Conservation (phyloP, 441 rosid genomes). For the Lepidium campestre region DNA sequence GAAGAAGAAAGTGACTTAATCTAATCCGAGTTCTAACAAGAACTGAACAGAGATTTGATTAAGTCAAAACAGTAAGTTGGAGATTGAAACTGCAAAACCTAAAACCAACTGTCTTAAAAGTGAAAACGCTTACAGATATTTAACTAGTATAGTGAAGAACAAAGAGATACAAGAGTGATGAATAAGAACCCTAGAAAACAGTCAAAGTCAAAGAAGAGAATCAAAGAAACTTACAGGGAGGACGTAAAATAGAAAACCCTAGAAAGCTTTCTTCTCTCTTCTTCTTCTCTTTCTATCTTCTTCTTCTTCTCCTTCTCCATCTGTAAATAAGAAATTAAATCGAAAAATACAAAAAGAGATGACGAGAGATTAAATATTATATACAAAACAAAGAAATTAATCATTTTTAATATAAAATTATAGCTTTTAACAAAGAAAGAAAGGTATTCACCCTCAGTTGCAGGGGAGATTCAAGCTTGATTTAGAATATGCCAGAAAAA, state of each 20-base stretch:
- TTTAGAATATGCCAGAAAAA: neutral
- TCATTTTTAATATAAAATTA: neutral
- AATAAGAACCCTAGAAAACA: neutral
- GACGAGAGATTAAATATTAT: slow-evolving; percentile 19
- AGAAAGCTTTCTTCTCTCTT: slow-evolving; percentile 18
- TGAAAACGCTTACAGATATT: neutral
- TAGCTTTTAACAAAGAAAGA: slow-evolving; percentile 14
- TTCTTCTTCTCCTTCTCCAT: slow-evolving; percentile 14
- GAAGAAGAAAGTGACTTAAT: neutral
- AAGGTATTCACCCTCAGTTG: slow-evolving; percentile 19
- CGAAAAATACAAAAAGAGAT: slow-evolving; percentile 26
- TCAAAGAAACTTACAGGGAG: slow-evolving; percentile 23
- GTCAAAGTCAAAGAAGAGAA: slow-evolving; percentile 14
- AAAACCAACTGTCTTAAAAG: neutral
- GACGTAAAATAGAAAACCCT: slow-evolving; percentile 12
- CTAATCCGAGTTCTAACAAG: neutral
- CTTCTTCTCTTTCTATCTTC: neutral
- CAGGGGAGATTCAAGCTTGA: slow-evolving; percentile 22
- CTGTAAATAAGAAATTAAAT: slow-evolving; percentile 23
- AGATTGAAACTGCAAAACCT: neutral
- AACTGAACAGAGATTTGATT: neutral
- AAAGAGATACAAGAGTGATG: neutral
- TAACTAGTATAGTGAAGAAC: neutral
- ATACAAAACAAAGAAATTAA: slow-evolving; percentile 4
- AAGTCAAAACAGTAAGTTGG: neutral